phyloP scores from a whole-genome alignment of 345 rosid species.

The Eucalyptus sp. region DNA sequence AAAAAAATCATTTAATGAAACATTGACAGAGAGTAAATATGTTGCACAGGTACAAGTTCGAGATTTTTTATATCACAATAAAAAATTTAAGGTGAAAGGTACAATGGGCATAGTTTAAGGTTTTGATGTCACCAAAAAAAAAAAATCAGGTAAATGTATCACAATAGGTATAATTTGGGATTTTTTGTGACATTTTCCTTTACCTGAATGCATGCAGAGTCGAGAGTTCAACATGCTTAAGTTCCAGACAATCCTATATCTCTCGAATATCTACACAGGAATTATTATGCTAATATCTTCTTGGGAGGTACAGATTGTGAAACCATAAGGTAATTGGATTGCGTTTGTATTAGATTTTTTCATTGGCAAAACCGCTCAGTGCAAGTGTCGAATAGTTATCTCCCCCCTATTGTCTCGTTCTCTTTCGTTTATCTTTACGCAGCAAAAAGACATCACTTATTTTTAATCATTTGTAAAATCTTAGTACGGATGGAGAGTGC shows the following conservation, averaged over 20 bases:
- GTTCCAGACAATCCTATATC: neutral
- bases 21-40: neutral
- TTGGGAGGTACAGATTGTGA: neutral
- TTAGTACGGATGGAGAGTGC: neutral
- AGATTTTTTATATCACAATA: too few species aligned
- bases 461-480: neutral
- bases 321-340: neutral
- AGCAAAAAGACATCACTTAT: neutral
- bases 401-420: neutral
- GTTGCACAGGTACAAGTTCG: fast-evolving
- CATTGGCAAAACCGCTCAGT: neutral
- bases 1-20: neutral
- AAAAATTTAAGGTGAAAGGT: neutral
- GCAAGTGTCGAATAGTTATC: neutral
- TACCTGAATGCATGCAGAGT: neutral
- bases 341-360: neutral
- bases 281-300: neutral
- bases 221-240: neutral
- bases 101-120: neutral
- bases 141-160: too few species aligned
- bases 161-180: too few species aligned
- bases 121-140: too few species aligned
- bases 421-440: neutral
- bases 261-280: neutral
- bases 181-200: too few species aligned